Evolutionary conservation across 2,329 filamentous ascomycete species (phyloP), one percentile per base, ranked within the genome.

Genomic region (Akanthomyces dipterigenus): DNA sequence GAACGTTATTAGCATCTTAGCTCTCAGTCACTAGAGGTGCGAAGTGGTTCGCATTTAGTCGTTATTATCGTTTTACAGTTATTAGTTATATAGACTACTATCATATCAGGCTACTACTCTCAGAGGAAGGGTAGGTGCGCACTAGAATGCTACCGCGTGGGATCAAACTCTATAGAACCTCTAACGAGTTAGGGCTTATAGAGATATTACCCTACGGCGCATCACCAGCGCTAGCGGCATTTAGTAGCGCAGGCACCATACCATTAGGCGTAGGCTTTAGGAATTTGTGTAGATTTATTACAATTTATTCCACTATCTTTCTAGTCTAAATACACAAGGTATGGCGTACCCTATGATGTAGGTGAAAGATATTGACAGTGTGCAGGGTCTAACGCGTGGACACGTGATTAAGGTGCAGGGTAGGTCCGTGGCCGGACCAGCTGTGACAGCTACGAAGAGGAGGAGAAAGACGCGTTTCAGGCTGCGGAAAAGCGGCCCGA

Each of bases 271-370:
- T 38, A 16, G 11, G 3, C 18, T 34, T 34, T n/a, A 18, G 31
- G 31, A 38, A 51, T 51, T 51, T 51, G 3, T 51, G 5, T 12
- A 51, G 20, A 34, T 51, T 51, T 51, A 42, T 43, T 55, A 55
- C 1, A 14, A 11, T 55, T 55, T 55, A 55, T 55, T 55, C 38
- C n/a, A n/a, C 38, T 55, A 55, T 55, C 51, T 42, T 55, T 42
- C 38, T 42, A 6, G 26, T 55, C 51, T 55, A 28, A 22, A 55
- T 20, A n/a, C 38, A 55, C 16, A 42, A 55, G 51, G 51, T 28
- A 55, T 16, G 31, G 36, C 28, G 16, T 28, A 28, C 28, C 28
- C 7, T 28, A 28, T 28, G 7, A 28, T 28, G 7, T 28, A 28
- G 28, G 7, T 4, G 7, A 28, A 28, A 28, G 7, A 28, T n/a